These are phyloP conservation scores for Starmerella kuoi DNA, from an alignment of 805 yeast genomes.

Conservation along the genomic window DNA sequence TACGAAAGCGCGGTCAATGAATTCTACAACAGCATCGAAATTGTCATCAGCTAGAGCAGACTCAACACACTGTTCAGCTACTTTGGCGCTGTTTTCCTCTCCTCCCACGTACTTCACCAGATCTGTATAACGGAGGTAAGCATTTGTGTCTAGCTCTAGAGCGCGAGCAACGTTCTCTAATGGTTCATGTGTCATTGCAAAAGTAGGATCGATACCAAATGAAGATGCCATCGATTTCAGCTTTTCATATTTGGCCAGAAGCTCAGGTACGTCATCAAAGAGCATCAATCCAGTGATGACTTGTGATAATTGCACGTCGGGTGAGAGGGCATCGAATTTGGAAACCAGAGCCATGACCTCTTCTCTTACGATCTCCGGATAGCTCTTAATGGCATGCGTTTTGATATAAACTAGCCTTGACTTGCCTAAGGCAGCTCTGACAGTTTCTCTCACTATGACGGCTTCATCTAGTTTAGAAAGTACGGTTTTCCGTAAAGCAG, in stretches of 20 bases:
- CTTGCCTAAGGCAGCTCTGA: constrained; percentile 6
- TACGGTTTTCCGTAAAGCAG: constrained; percentile 7
- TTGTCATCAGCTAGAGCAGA: constrained; percentile 52
- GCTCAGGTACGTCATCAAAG: constrained; percentile 4
- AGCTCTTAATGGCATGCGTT: neutral
- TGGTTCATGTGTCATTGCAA: constrained; percentile 17
- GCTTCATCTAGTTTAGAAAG: constrained; percentile 8
- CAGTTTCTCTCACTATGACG: constrained; percentile 5
- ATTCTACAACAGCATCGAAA: constrained; percentile 44
- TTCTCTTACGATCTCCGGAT: neutral
- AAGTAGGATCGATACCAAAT: constrained; percentile 13
- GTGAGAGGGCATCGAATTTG: constrained; percentile 2
- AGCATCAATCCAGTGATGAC: constrained; percentile 10
- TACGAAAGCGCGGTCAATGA: constrained; percentile 20
- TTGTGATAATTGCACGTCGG: constrained; percentile 2
- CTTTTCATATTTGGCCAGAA: neutral
- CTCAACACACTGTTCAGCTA: constrained; percentile 40
- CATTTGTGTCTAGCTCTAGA: constrained; percentile 26
- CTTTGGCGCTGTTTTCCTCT: constrained; percentile 1
- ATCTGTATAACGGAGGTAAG: constrained; percentile 24
- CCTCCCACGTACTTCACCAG: constrained; percentile 16
- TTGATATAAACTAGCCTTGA: constrained; percentile 15
- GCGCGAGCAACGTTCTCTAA: constrained; percentile 24
- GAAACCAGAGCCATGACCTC: constrained; percentile 7
- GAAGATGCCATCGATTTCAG: constrained; percentile 6